These are phyloP conservation scores for Fusarium sp. DNA, from an alignment of 2,329 filamentous ascomycete genomes.

Conservation along the genomic window DNA sequence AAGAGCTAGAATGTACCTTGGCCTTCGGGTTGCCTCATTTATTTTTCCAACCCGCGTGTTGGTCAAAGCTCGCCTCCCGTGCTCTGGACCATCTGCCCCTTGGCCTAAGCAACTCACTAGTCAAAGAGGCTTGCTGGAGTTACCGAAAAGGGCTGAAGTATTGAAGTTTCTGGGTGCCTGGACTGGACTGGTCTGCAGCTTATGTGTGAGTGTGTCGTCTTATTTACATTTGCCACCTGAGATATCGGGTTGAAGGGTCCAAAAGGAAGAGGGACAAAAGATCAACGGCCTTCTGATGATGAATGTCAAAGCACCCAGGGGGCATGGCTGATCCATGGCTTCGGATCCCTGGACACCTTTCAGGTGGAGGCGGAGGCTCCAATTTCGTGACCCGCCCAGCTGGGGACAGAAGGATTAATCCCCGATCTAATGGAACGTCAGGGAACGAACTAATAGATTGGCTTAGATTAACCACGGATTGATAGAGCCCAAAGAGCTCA, in stretches of 20 bases:
- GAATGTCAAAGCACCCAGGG: not conserved
- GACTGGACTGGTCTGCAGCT: constrained; percentile 22
- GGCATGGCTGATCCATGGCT: constrained; percentile 20
- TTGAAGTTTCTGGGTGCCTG: constrained; percentile 32
- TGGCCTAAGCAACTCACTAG: constrained; percentile 34
- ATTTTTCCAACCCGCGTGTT: not conserved
- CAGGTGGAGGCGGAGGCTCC: constrained; percentile 20
- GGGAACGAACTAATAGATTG: constrained; percentile 18
- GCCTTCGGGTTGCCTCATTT: not conserved
- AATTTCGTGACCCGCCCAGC: constrained; percentile 33
- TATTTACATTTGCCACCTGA: constrained; percentile 6
- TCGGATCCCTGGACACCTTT: not conserved
- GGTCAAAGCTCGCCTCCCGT: constrained; percentile 4
- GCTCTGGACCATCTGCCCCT: constrained; percentile 34
- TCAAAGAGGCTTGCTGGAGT: constrained; percentile 30
- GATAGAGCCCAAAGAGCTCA: not conserved
- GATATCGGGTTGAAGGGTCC: not conserved
- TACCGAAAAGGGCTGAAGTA: constrained; percentile 28
- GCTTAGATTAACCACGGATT: constrained; percentile 1
- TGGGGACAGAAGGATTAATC: constrained; percentile 26
- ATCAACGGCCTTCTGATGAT: not conserved
- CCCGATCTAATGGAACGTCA: constrained; percentile 39
- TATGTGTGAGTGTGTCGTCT: not conserved
- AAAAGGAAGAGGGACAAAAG: not conserved
- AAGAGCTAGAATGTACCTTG: not conserved